phyloP scores from a whole-genome alignment of 805 yeast genomes.

The Candida maesae region DNA sequence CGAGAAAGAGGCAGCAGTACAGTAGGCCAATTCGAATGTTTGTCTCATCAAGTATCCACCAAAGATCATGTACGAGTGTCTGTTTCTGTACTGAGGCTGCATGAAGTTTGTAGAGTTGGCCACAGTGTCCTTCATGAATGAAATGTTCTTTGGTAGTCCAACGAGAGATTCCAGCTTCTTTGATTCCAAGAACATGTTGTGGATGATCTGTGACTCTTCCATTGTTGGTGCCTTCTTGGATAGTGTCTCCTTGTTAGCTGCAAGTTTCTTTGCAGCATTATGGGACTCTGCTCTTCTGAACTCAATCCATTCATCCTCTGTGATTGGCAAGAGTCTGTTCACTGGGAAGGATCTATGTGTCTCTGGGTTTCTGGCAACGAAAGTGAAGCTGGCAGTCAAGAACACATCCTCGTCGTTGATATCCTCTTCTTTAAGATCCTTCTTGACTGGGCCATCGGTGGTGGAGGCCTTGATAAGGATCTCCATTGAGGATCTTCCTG shows the following conservation, averaged over 20 bases:
- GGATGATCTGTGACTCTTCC: conserved; percentile 70
- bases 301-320: conserved; percentile 75
- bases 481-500: conserved; percentile 95
- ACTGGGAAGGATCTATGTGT: conserved; percentile 89
- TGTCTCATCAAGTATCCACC: conserved; percentile 94
- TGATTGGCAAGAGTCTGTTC: conserved; percentile 71
- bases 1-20: conserved; percentile 86
- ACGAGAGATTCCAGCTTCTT: conserved; percentile 33
- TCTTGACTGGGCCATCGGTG: conserved; percentile 52
- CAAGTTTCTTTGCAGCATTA: conserved; percentile 78
- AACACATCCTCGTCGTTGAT: conserved; percentile 68
- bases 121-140: conserved; percentile 67
- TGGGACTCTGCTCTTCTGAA: conserved; percentile 86
- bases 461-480: conserved; percentile 87
- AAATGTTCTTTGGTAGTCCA: conserved; percentile 45
- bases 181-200: conserved; percentile 65
- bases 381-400: conserved; percentile 87
- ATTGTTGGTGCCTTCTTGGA: conserved; percentile 69
- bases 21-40: conserved; percentile 89
- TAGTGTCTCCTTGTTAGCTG: conserved; percentile 61
- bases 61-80: conserved; percentile 91
- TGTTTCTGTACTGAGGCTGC: conserved; percentile 96
- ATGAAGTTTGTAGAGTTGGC: conserved; percentile 77
- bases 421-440: conserved; percentile 48
- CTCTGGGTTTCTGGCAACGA: conserved; percentile 91